phyloP scores from a whole-genome alignment of 2,329 filamentous ascomycete genomes.

The Cercospora brassicicola region DNA sequence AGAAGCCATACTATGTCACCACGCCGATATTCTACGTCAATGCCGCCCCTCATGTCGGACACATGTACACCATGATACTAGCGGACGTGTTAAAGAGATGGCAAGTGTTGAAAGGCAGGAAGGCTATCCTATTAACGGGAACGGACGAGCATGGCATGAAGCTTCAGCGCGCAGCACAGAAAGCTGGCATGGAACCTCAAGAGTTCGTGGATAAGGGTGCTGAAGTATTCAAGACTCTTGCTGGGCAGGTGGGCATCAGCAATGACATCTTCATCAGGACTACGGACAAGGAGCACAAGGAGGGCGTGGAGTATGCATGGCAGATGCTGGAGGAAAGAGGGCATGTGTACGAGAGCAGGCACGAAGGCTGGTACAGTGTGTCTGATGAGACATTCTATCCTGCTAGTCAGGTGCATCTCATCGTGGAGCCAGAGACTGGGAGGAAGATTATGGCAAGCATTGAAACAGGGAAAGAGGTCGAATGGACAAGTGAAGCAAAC shows the following conservation, averaged over 20 bases:
- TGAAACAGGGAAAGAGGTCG: conserved; percentile 88
- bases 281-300: conserved; percentile 76
- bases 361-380: conserved; percentile 90
- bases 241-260: conserved; percentile 65
- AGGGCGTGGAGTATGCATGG: conserved; percentile 90
- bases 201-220: conserved; percentile 87
- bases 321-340: conserved; percentile 64
- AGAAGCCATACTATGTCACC: conserved; percentile 90
- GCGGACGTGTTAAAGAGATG: conserved; percentile 90
- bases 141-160: conserved; percentile 99
- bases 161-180: conserved; percentile 80
- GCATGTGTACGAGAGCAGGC: conserved; percentile 26
- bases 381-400: conserved; percentile 97
- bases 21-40: conserved; percentile 99
- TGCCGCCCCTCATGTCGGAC: conserved; percentile 90
- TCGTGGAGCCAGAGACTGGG: conserved; percentile 76
- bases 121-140: conserved; percentile 78
- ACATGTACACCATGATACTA: conserved; percentile 90
- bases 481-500: conserved; percentile 90
- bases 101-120: conserved; percentile 71
- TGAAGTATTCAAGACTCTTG: conserved; percentile 74
- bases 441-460: conserved; percentile 72
- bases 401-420: conserved; percentile 68
- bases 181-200: conserved; percentile 70
- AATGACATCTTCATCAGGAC: conserved; percentile 91